phyloP scores from a whole-genome alignment of 805 yeast species.

The Saccharomyces mikatae region DNA sequence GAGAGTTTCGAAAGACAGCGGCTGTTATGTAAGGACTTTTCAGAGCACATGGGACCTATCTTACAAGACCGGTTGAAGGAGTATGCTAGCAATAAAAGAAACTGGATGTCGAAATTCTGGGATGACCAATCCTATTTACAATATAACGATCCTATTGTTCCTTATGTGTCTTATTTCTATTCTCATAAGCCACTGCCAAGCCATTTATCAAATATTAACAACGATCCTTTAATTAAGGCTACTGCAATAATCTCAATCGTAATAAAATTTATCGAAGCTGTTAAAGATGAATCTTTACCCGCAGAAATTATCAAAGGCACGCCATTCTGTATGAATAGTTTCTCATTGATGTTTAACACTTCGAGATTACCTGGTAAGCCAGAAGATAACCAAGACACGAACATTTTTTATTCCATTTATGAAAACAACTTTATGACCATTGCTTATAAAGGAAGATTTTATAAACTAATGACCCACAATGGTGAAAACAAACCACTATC shows the following conservation, averaged over 20 bases:
- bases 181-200: constrained; percentile 59
- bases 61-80: constrained; percentile 59
- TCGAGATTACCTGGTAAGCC: constrained; percentile 58
- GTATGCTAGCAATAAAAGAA: constrained; percentile 52
- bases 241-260: constrained; percentile 64
- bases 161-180: constrained; percentile 86
- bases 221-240: constrained; percentile 63
- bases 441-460: constrained; percentile 68
- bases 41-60: constrained; percentile 55
- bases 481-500: constrained; percentile 32
- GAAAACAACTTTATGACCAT: constrained; percentile 64
- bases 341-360: constrained; percentile 84
- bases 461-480: constrained; percentile 60
- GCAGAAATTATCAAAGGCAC: constrained; percentile 69
- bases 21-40: constrained; percentile 56
- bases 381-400: constrained; percentile 49
- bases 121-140: constrained; percentile 86
- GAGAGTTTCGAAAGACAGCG: constrained; percentile 46
- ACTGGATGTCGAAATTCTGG: constrained; percentile 93
- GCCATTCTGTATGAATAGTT: constrained; percentile 94
- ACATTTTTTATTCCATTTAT: constrained; percentile 39
- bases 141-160: constrained; percentile 90
- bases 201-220: constrained; percentile 40
- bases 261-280: constrained; percentile 53
- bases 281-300: constrained; percentile 66